Evolutionary conservation across 257 asterid genomes (phyloP).

Genomic region (Nicotiana undulata): DNA sequence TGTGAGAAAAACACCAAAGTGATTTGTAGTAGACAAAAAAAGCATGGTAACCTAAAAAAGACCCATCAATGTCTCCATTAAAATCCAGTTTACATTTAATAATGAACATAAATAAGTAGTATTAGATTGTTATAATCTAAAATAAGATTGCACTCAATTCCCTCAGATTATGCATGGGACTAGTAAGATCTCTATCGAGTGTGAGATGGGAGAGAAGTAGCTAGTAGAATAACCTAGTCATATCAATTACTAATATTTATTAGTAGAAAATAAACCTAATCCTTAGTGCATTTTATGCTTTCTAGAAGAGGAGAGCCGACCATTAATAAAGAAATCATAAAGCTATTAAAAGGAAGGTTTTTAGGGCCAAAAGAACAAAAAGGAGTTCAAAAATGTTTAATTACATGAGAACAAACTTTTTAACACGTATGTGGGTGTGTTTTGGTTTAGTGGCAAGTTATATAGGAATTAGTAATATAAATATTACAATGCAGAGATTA

Average conservation of each 20-base stretch:
- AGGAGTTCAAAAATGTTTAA: constrained; percentile 11
- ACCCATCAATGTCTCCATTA: constrained; percentile 43
- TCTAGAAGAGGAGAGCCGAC: constrained; percentile 54
- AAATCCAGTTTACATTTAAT: constrained; percentile 29
- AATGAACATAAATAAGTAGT: neutral
- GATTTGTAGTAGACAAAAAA: constrained; percentile 31
- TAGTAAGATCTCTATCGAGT: constrained; percentile 2
- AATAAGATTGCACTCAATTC: constrained; percentile 37
- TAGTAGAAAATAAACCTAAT: constrained; percentile 25
- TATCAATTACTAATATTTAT: constrained; percentile 8
- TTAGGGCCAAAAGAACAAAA: constrained; percentile 6
- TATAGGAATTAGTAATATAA: neutral
- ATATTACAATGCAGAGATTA: too few species aligned
- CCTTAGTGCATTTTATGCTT: constrained; percentile 19
- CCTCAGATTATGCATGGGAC: constrained; percentile 22
- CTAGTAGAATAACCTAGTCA: constrained; percentile 18
- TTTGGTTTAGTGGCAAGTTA: neutral
- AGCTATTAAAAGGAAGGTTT: constrained; percentile 11
- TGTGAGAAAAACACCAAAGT: constrained; percentile 14
- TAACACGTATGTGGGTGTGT: neutral
- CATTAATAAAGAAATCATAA: constrained; percentile 34
- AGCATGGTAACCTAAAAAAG: constrained; percentile 44
- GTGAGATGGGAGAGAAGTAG: constrained; percentile 13
- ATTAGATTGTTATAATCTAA: neutral
- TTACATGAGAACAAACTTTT: constrained; percentile 12